Evolutionary conservation across 176 grass and related monocot species (phyloP).

Genomic region (Carex kokanica): DNA sequence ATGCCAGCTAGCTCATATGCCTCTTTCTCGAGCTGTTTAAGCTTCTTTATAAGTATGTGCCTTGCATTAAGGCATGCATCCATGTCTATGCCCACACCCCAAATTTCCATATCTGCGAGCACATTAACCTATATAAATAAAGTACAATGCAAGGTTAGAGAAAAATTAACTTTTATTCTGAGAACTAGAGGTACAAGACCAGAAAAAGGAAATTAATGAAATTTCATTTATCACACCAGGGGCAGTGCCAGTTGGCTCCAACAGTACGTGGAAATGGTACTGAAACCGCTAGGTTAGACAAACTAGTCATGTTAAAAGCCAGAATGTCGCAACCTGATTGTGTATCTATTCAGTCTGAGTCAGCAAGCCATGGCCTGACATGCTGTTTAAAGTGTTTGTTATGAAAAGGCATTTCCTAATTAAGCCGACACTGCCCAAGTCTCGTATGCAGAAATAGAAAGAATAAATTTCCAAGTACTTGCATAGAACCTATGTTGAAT

Average conservation of each 20-base stretch:
- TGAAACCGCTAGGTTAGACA: background rate
- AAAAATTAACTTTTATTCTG: background rate
- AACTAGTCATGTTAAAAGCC: background rate
- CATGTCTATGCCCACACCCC: slow-evolving; percentile 93
- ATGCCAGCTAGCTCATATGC: slow-evolving; percentile 71
- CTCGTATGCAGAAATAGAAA: background rate
- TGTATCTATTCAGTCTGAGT: background rate
- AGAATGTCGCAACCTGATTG: background rate
- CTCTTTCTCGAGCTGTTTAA: slow-evolving; percentile 86
- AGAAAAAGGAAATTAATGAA: background rate
- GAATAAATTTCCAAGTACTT: background rate
- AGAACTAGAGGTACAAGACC: background rate
- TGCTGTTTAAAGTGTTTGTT: background rate
- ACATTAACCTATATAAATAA: slow-evolving; percentile 60
- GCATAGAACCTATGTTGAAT: background rate
- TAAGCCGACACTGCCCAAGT: background rate
- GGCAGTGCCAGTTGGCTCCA: background rate
- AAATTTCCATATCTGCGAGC: slow-evolving; percentile 91
- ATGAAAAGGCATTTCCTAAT: background rate
- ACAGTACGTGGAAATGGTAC: background rate
- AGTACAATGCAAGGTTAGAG: background rate
- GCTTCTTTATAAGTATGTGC: slow-evolving; percentile 73
- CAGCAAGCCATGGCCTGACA: background rate
- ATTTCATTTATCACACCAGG: background rate
- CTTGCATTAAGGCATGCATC: slow-evolving; percentile 72